Evolutionary conservation across 192 early-diverging fungal species (phyloP), one percentile per base, ranked within the genome.

Genomic region (Mortierella antarctica): DNA sequence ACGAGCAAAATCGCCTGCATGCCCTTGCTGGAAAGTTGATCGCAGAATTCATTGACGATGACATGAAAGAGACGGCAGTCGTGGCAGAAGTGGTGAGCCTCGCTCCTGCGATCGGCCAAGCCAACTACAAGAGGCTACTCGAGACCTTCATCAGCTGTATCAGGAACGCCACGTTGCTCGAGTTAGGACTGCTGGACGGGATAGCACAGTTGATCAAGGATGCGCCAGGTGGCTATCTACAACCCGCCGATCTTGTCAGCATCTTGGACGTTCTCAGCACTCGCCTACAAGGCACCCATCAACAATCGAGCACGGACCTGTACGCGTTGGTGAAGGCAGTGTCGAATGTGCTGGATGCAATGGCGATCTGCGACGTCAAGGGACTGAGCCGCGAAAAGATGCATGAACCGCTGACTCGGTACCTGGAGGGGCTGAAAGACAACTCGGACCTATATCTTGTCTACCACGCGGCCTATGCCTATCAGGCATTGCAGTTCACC

Each of bases 381-480:
- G 62, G 48, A 5, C 40, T 64, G 20, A 17, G 51, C 20, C 62
- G 62, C 23, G 48, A 51, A 10, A 21, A 42, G 13, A 13, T 49
- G 14, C 62, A 64, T 41, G 62, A 64, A 39, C 62, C 62, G 2
- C 48, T 64, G 2, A 1, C 14, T 20, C 5, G 0, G 2, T 46
- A 39, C 20, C 31, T 64, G 4, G 46, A 18, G 31, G 47, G 62
- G 12, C 15, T 64, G 47, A 48, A 40, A 6, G 62, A 21, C 12
- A 51, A 46, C 13, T 31, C 21, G 23, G 62, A 64, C 23, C 48
- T 49, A 31, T 50, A 64, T 39, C 42, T 64, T 7, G 12, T 50
- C 13, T 64, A 48, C 23, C 48, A 64, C 8, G 62, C 62, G 4
- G 20, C 62, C 5, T 64, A 64, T 10, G 62, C 62, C n/a, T 64